Evolutionary conservation across 2,329 filamentous ascomycete genomes (phyloP), one percentile per base, ranked within the genome.

Genomic region (Apiospora arundinis): DNA sequence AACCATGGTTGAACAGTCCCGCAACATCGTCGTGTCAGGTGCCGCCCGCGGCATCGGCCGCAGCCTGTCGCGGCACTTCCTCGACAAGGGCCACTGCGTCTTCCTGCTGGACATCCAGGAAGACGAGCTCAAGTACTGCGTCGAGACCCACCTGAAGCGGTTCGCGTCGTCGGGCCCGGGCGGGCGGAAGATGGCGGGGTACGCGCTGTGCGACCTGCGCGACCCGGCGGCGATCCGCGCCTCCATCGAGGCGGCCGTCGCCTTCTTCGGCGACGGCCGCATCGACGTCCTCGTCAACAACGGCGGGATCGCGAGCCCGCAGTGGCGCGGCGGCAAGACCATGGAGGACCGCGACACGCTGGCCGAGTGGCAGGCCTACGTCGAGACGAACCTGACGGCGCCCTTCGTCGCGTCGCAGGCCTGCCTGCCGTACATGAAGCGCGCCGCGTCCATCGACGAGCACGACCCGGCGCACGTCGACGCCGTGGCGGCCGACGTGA

Each of bases 371-470:
- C 77, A 80, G 72, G 84, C 83, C 21, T 73, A 81, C 70, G 80
- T 86, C 12, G 84, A 85, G 67, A 85, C 83, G 40, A 86, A 86
- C 70, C 80, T 86, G 14, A 86, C 83, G 2, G 82, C 80, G 4
- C 82, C 83, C 0, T 86, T 86, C 72, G 83, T 80, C 14, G 81
- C 85, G 75, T 82, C 79, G 25, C 84, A 86, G 76, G 84, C 85
- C 23, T 84, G 82, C 68, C 79, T 86, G 14, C 83, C 84, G 0
- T 85, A 82, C 75, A 86, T 86, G 84, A 84, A 84, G 71, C 77
- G 25, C 70, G 74, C 71, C 21, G 68, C 73, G 11, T 16, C 12
- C 42, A 69, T 49, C 48, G 25, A 67, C 16, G 67, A 71, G 60
- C 28, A 66, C 28, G 48, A 68, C 28, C 67, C 60, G 70, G 67